These are phyloP conservation scores for Neckera pumila DNA, from an alignment of 225 moss, liverwort and hornwort genomes.

Conservation along the genomic window DNA sequence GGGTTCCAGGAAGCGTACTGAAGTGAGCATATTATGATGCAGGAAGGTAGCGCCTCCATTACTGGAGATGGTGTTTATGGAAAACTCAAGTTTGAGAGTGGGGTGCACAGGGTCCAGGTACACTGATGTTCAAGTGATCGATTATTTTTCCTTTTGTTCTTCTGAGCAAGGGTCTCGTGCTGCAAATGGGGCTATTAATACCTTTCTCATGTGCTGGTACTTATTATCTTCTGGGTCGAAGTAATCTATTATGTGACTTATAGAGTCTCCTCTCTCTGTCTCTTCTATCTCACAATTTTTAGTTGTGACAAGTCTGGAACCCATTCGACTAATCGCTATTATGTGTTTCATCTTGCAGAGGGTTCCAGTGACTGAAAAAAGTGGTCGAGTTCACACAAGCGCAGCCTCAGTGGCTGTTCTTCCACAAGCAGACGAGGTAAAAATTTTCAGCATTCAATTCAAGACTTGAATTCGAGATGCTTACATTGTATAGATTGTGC, in stretches of 20 bases:
- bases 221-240: background rate
- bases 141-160: background rate
- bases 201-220: background rate
- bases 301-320: background rate
- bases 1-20: background rate
- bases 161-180: background rate
- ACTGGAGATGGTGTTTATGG: constrained; percentile 84
- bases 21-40: constrained; percentile 8
- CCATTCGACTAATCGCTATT: background rate
- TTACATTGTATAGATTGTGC: background rate
- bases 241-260: background rate
- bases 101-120: constrained; percentile 98
- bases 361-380: constrained; percentile 91
- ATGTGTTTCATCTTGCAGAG: constrained; percentile 34
- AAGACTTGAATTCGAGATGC: background rate
- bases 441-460: background rate
- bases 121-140: background rate
- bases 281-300: background rate
- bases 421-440: constrained; percentile 94
- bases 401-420: constrained; percentile 97
- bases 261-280: background rate
- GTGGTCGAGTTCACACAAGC: constrained; percentile 95
- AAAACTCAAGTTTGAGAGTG: constrained; percentile 95
- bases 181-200: background rate
- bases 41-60: constrained; percentile 99